Base-by-base conservation (phyloP, 768 basidiomycete species). In the Infundibulicybe gibba region DNA sequence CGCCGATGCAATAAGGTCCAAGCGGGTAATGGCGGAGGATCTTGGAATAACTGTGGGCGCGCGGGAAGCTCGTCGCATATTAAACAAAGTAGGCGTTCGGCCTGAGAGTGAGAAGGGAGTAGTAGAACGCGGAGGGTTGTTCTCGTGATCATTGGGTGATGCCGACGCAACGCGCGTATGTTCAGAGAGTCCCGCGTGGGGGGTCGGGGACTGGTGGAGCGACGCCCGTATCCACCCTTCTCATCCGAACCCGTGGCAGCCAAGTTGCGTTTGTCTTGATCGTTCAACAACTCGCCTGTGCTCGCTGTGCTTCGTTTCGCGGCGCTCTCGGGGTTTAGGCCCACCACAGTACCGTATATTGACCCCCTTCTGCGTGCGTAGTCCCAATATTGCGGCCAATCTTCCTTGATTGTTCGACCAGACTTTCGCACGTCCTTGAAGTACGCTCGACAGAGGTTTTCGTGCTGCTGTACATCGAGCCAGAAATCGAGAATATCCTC, bases 381-480 rank as follows among this genome's bases (percentile, higher is more conserved):
- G 53, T 93, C 87, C 83, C 91, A 94, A 59, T 95, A 98, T 64
- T 97, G 91, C 5, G 97, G 97, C 97, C 97, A 99, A 63, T 97
- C 97, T 14, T 97, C 90, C 62, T 87, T 88, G 63, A 99, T 89
- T 11, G 87, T 83, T 20, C 88, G 81, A 2, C 94, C 94, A 0
- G 94, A 94, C 70, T 94, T 94, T 60, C 90, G 87, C 44, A 99
- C 83, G 65, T 98, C 97, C 75, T 97, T 97, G 81, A 99, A 98
- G 67, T 98, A 98, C 6, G 95, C 97, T 50, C 94, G 81, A 66
- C 95, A 98, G 31, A 99, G 82, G 62, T 97, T 97, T 71, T 98
- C 97, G 64, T 99, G 97, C 68, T 98, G 97, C 57, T 97, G 94
- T 5, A 98, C 97, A 63, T 99, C 97, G 21, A 99, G 80, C 94